phyloP scores from a whole-genome alignment of 345 rosid species.

The Adansonia digitata region DNA sequence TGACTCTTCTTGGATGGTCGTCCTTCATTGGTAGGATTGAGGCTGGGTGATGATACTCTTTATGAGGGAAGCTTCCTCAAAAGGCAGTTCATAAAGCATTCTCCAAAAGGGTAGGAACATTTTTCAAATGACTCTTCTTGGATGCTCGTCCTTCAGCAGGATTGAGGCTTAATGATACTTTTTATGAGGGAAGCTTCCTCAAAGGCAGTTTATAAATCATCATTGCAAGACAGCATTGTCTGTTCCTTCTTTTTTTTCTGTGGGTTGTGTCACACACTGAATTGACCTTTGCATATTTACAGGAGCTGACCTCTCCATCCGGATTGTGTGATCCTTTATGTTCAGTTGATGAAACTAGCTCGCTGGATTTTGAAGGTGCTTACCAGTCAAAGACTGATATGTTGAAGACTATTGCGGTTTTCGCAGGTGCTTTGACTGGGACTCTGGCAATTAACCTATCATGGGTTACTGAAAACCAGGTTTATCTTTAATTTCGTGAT shows the following conservation, averaged over 20 bases:
- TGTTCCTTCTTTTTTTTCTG: neutral
- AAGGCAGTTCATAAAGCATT: too few species aligned
- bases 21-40: too few species aligned
- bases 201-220: neutral
- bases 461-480: constrained; percentile 98
- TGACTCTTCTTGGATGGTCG: too few species aligned
- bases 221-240: neutral
- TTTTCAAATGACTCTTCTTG: neutral
- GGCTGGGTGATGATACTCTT: too few species aligned
- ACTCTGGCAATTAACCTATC: constrained; percentile 82
- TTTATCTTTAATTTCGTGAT: constrained; percentile 12
- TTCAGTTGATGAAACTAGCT: constrained; percentile 83
- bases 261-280: neutral
- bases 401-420: constrained; percentile 67
- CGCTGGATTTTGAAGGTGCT: constrained; percentile 54
- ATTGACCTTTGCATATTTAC: constrained; percentile 21
- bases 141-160: neutral
- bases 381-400: constrained; percentile 86
- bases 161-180: neutral
- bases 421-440: constrained; percentile 78
- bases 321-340: constrained; percentile 87
- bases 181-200: neutral
- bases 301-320: constrained; percentile 52
- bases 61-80: too few species aligned
- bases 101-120: too few species aligned